phyloP scores from a whole-genome alignment of 2,329 filamentous ascomycete species.

The Nemania sp. region DNA sequence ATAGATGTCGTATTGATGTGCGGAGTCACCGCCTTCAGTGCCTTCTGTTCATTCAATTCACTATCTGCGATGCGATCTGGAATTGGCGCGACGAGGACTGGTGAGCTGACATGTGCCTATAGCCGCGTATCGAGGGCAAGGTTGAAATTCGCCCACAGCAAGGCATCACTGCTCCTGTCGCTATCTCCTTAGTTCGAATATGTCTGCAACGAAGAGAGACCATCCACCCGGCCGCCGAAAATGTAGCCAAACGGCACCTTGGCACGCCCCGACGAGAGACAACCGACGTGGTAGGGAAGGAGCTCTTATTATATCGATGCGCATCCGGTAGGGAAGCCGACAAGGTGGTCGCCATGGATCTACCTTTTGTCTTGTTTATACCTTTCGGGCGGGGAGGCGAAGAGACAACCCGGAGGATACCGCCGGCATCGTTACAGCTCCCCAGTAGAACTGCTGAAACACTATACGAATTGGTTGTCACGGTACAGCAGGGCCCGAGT shows the following conservation, averaged over 20 bases:
- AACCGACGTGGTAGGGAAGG: slow-evolving; percentile 91
- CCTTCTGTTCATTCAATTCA: neutral
- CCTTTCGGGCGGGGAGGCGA: slow-evolving; percentile 90
- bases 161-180: slow-evolving; percentile 85
- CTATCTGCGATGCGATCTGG: neutral
- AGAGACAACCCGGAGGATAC: slow-evolving; percentile 86
- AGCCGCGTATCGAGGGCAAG: slow-evolving; percentile 97
- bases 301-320: slow-evolving; percentile 89
- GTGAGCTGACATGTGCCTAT: slow-evolving; percentile 20
- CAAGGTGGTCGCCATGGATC: slow-evolving; percentile 90
- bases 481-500: slow-evolving; percentile 85
- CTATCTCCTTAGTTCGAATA: slow-evolving; percentile 91
- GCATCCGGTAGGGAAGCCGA: slow-evolving; percentile 82
- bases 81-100: neutral
- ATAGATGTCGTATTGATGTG: slow-evolving; percentile 5
- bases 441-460: slow-evolving; percentile 95
- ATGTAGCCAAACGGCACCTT: slow-evolving; percentile 87
- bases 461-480: slow-evolving; percentile 94
- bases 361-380: slow-evolving; percentile 97
- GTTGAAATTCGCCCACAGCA: slow-evolving; percentile 90
- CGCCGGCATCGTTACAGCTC: slow-evolving; percentile 87
- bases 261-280: slow-evolving; percentile 89
- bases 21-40: neutral
- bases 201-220: slow-evolving; percentile 91
- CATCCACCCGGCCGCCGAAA: slow-evolving; percentile 95